Percentiles rank a stretch among this genome's conserved stretches.
Evolutionary conservation across 2,329 filamentous ascomycete species (phyloP).

Genomic region (Beauveria sp.): DNA sequence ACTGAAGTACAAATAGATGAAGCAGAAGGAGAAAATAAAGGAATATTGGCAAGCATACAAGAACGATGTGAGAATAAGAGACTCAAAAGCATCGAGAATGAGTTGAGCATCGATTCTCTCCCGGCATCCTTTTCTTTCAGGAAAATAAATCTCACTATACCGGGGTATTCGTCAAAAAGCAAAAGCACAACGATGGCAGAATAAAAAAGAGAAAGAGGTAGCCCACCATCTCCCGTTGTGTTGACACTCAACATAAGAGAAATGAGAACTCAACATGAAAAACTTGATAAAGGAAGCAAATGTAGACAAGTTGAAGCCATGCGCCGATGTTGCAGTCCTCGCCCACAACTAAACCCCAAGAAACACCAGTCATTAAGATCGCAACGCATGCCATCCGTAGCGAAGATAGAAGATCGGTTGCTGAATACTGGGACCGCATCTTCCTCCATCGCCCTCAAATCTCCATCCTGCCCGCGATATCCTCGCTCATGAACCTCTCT

Average conservation of each 20-base stretch:
- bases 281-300: neutral
- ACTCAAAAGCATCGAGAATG: neutral
- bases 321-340: neutral
- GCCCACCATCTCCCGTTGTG: too few species aligned
- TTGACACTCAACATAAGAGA: neutral
- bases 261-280: neutral
- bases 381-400: neutral
- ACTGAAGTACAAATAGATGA: too few species aligned
- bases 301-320: neutral
- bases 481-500: slow-evolving; percentile 53
- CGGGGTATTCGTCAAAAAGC: neutral
- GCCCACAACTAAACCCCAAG: neutral
- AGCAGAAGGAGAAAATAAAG: too few species aligned
- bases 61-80: neutral
- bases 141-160: neutral
- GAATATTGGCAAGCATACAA: neutral
- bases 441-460: slow-evolving; percentile 33
- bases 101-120: neutral
- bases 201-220: neutral
- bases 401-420: neutral
- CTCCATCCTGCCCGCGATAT: slow-evolving; percentile 56
- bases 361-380: neutral
- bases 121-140: neutral
- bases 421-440: neutral
- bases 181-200: neutral